Evolutionary conservation across 805 yeast species (phyloP).

Genomic region (Lipomyces yamadae): DNA sequence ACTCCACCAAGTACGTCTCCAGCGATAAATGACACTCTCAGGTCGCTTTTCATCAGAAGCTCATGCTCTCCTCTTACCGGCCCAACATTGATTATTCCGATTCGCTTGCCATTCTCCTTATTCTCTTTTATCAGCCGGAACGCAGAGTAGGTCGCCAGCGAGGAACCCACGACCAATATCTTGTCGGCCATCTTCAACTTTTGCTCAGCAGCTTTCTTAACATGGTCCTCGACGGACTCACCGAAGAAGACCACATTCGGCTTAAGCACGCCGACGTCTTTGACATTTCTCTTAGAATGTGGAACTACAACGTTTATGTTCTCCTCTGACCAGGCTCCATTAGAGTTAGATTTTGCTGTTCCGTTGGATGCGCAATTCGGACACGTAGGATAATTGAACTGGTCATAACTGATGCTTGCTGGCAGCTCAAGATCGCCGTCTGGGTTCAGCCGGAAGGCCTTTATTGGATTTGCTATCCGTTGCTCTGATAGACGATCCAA

Average conservation of each 20-base stretch:
- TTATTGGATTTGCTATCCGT: constrained; percentile 24
- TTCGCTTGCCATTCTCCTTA: constrained; percentile 33
- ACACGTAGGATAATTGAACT: constrained; percentile 41
- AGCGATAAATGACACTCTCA: constrained; percentile 33
- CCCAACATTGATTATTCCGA: constrained; percentile 40
- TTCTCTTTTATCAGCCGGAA: constrained; percentile 38
- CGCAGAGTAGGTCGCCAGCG: constrained; percentile 42
- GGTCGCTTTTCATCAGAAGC: constrained; percentile 29
- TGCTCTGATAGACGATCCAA: constrained; percentile 23
- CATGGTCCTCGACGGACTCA: constrained; percentile 37
- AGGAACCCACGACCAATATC: constrained; percentile 39
- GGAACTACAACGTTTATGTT: constrained; percentile 19
- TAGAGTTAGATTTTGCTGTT: constrained; percentile 8
- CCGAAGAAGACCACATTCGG: constrained; percentile 42
- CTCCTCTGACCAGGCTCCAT: constrained; percentile 24
- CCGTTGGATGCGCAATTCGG: constrained; percentile 30
- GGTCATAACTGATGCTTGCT: constrained; percentile 30
- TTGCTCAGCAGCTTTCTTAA: constrained; percentile 32
- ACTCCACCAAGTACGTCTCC: constrained; percentile 33
- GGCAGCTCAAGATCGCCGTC: constrained; percentile 42
- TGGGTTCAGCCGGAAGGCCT: constrained; percentile 35
- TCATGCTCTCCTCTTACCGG: constrained; percentile 40
- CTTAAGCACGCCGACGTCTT: constrained; percentile 39
- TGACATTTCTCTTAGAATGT: constrained; percentile 23
- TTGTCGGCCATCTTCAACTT: constrained; percentile 34